Conservation (phyloP, 2,329 filamentous ascomycete species). For the Scedosporium boydii region DNA sequence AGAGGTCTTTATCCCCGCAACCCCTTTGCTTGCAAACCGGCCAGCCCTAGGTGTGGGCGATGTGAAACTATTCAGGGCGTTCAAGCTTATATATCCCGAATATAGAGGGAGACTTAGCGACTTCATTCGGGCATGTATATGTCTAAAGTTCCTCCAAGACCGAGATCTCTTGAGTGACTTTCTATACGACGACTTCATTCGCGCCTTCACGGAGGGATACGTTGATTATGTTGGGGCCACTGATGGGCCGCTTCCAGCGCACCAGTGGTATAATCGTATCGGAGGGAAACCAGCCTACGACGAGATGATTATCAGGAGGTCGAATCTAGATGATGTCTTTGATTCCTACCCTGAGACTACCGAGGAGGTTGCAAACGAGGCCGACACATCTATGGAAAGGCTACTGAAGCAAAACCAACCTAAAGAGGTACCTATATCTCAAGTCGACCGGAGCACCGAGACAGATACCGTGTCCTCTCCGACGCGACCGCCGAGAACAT, state of each 20-base stretch:
- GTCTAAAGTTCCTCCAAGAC: slow-evolving; percentile 27
- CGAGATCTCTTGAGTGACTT: slow-evolving; percentile 26
- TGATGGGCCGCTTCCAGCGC: not conserved
- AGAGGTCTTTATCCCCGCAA: not conserved
- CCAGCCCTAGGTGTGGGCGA: not conserved
- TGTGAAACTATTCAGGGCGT: slow-evolving; percentile 25
- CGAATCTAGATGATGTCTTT: slow-evolving; percentile 25
- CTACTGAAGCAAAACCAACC: not conserved
- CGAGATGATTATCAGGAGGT: slow-evolving; percentile 22
- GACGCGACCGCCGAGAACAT: no score
- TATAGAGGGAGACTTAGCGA: slow-evolving; percentile 26
- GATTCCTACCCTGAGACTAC: slow-evolving; percentile 20
- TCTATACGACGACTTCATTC: slow-evolving; percentile 45
- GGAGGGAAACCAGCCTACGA: slow-evolving; percentile 19
- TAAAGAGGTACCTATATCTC: not conserved
- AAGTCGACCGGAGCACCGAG: not conserved
- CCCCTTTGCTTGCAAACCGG: not conserved
- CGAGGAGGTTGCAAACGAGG: not conserved
- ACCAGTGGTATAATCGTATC: slow-evolving; percentile 19
- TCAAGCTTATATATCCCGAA: slow-evolving; percentile 31
- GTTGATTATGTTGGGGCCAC: slow-evolving; percentile 26
- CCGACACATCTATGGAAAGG: not conserved
- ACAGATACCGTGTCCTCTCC: not conserved
- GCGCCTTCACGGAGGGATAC: slow-evolving; percentile 31
- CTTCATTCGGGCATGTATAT: slow-evolving; percentile 37